These are phyloP conservation scores for Mucor plumbeus DNA, from an alignment of 371 early-diverging fungal species.

Conservation along the genomic window DNA sequence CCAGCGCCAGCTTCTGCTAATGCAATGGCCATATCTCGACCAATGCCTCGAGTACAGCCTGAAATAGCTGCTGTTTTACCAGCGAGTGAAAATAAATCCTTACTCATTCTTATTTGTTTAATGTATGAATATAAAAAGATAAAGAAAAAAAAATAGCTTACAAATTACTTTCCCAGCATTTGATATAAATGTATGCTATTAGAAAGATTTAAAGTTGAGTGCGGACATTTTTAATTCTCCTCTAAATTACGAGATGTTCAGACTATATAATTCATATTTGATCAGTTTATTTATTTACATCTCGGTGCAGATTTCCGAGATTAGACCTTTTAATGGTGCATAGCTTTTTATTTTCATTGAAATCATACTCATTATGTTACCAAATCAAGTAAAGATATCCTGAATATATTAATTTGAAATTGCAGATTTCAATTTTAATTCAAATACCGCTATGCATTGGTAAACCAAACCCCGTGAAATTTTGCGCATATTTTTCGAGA, in stretches of 20 bases:
- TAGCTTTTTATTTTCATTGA: no score
- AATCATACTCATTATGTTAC: no score
- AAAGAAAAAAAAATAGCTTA: background rate
- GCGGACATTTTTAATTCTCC: background rate
- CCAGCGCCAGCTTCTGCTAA: slow-evolving; percentile 46
- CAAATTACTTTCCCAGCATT: background rate
- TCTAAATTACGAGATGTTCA: background rate
- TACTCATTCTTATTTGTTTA: background rate
- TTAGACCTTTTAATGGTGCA: no score
- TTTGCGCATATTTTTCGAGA: no score
- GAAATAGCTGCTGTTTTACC: slow-evolving; percentile 35
- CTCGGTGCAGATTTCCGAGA: no score
- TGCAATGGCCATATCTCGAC: slow-evolving; percentile 34
- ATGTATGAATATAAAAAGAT: background rate
- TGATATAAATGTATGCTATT: background rate
- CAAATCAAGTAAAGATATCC: no score
- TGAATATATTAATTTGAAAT: no score
- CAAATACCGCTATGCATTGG: no score
- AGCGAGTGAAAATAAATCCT: slow-evolving; percentile 32
- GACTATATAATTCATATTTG: no score
- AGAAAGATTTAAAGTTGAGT: background rate
- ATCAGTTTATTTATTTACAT: no score
- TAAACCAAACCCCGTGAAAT: no score
- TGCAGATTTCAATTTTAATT: no score
- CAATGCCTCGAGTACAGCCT: slow-evolving; percentile 43